phyloP scores from a whole-genome alignment of 192 early-diverging fungal species.

The Helicostylum pulchrum region DNA sequence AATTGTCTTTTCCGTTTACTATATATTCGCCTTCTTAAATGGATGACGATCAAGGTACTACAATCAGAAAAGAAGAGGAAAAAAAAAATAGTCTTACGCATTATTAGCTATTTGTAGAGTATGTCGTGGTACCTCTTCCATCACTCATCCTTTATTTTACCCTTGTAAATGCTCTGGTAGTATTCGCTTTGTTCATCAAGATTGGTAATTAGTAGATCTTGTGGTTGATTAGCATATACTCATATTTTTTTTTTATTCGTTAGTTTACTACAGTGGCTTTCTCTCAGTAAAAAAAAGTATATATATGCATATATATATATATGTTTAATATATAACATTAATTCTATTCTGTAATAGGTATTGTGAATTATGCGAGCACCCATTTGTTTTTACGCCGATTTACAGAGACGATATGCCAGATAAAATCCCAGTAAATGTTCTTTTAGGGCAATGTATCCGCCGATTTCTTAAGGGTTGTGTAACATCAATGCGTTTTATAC shows the following conservation, averaged over 20 bases:
- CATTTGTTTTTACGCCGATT: conserved; percentile 80
- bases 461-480: conserved; percentile 11
- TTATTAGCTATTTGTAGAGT: conserved; percentile 71
- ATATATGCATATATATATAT: background rate
- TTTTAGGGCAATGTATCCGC: conserved; percentile 18
- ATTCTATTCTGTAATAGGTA: conserved; percentile 37
- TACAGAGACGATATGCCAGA: conserved; percentile 72
- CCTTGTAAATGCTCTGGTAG: conserved; percentile 95
- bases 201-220: conserved; percentile 53
- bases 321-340: background rate
- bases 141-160: conserved; percentile 80
- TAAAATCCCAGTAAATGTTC: conserved; percentile 50
- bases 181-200: conserved; percentile 91
- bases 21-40: background rate
- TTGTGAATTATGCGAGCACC: conserved; percentile 90
- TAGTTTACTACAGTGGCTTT: conserved; percentile 79
- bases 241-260: background rate
- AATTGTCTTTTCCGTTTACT: too few species aligned
- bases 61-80: background rate
- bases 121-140: conserved; percentile 67
- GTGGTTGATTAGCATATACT: too few species aligned
- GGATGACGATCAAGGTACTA: conserved; percentile 22
- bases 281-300: conserved; percentile 74
- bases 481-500: conserved; percentile 49
- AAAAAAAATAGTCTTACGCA: background rate